Evolutionary conservation across 2,329 filamentous ascomycete genomes (phyloP), one percentile per base, ranked within the genome.

Genomic region (Ophioceras dolichostomum): DNA sequence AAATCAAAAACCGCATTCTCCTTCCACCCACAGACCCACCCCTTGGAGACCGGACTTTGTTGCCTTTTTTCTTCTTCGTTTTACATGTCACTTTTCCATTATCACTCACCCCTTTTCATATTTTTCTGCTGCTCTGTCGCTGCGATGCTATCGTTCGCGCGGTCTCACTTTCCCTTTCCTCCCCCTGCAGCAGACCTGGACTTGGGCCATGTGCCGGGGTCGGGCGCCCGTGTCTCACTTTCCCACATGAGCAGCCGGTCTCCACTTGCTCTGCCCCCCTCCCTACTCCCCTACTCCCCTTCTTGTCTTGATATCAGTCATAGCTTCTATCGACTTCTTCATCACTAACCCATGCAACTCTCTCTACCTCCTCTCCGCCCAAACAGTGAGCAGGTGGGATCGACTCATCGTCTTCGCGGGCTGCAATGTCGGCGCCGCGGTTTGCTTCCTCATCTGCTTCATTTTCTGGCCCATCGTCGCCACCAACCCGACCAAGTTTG

Each of bases 401-500:
- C 83, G 89, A 40, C 66, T 96, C 55, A 70, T 98, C 57, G 75
- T 96, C 52, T 98, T 98, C 61, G 80, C 75, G 46, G 86, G 80
- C 54, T 93, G 89, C 66, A 94, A 94, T 61, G 61, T 94, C 49
- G 87, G 82, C 43, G 87, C 91, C 45, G 69, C 86, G 46, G 85
- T 83, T 48, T 89, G 93, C 67, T 96, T 98, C 67, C 76, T 93
- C 57, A 77, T 94, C 51, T 88, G 84, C 68, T 94, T 96, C 65
- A 80, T 80, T 49, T 68, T 96, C 40, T 89, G 94, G 64, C 88
- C 88, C 38, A 70, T 88, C 42, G 71, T 95, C 47, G 73, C 83
- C 47, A 61, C 86, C 46, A 79, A 73, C 56, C 88, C 89, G 48
- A 77, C 83, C 61, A 98, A 96, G 69, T 95, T 98, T 68, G 88